Base-by-base conservation (phyloP, 2,329 filamentous ascomycete species). In the Myotisia sp. region DNA sequence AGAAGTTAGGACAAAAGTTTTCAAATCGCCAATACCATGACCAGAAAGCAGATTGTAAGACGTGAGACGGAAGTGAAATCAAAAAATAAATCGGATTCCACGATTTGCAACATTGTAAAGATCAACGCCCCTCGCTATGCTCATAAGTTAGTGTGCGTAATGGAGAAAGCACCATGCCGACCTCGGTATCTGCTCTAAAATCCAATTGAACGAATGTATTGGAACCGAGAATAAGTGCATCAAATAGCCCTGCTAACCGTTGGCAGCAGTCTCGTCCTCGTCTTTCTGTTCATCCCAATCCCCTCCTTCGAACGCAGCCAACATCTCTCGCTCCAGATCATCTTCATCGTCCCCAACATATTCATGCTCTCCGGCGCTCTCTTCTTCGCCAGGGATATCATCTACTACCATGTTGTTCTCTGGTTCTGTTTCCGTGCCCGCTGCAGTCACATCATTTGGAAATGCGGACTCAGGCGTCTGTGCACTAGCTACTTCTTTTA, bases 391-490 rank as follows among this genome's bases (percentile, higher is more conserved):
- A 32, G 13, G 35, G 24, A 12, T 35, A 28, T 13, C 44, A 22
- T 26, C 30, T 13, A 12, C 37, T 36, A 36, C 29, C 20, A 23
- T 37, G 33, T 57, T 56, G 10, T 57, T 56, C 14, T 57, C 56
- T 46, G 65, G 51, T 41, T 62, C 65, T 3, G 57, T 62, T 40
- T 59, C 59, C 38, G 65, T 42, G 36, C 60, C 60, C n/a, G n/a
- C n/a, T n/a, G 71, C 68, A 52, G 76, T 76, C 32, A 77, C 54
- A 45, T 76, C 64, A 35, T 69, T 68, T 19, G 35, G 13, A 16
- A 37, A n/a, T 9, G 26, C n/a, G 26, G 39, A 14, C 16, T 33
- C 28, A 12, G 37, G 28, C 10, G 44, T 44, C 13, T 34, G 38
- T 3, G 47, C 47, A 5, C 44, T 56, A 14, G 56, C 50, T 6